Percentiles rank a stretch among this genome's conserved stretches.
phyloP scores from a whole-genome alignment of 2,329 filamentous ascomycete species.

The Pseudogymnoascus sp. region DNA sequence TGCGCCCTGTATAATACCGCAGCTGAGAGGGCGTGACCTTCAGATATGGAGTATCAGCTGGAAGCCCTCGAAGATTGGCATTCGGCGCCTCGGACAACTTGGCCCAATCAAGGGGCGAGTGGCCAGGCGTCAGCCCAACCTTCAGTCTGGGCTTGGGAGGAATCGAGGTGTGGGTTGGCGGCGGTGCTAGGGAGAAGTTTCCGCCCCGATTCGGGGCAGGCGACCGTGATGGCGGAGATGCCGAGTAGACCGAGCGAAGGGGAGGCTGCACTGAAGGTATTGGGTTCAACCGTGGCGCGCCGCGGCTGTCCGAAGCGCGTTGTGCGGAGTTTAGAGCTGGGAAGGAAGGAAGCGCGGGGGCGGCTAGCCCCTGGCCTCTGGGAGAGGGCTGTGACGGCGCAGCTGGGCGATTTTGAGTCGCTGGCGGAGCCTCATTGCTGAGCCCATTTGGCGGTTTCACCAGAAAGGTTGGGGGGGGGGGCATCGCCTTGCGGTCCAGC shows the following conservation, averaged over 20 bases:
- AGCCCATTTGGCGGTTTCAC: constrained; percentile 7
- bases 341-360: constrained; percentile 32
- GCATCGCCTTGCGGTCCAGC: constrained; percentile 31
- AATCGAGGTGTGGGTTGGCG: constrained; percentile 44
- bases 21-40: constrained; percentile 78
- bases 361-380: constrained; percentile 21
- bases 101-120: constrained; percentile 95
- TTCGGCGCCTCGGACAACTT: constrained; percentile 55
- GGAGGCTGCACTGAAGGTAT: constrained; percentile 16
- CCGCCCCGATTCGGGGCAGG: constrained; percentile 35
- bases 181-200: constrained; percentile 41
- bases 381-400: neutral
- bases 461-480: constrained; percentile 26
- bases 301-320: constrained; percentile 31
- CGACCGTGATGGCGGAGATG: constrained; percentile 23
- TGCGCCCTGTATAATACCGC: constrained; percentile 68
- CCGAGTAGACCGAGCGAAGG: constrained; percentile 13
- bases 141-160: constrained; percentile 55
- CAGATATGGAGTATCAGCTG: constrained; percentile 45
- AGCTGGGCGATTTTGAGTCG: neutral
- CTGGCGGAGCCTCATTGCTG: constrained; percentile 20
- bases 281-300: constrained; percentile 14
- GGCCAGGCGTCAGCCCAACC: constrained; percentile 77
- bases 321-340: constrained; percentile 45
- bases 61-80: constrained; percentile 58